These are phyloP conservation scores for Xylaria sp. DNA, from an alignment of 2,329 filamentous ascomycete genomes.

Conservation along the genomic window DNA sequence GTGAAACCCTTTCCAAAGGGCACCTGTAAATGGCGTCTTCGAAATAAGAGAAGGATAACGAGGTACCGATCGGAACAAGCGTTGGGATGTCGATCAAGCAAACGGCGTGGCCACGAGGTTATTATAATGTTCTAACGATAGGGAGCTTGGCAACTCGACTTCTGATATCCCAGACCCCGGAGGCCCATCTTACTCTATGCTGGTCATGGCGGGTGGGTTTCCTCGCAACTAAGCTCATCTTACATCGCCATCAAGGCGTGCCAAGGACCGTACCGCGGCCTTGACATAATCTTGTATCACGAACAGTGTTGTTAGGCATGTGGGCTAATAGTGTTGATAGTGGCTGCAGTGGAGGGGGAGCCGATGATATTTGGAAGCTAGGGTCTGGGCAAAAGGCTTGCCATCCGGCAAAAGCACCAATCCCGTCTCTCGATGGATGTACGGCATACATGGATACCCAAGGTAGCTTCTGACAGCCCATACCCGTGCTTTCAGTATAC, in stretches of 20 bases:
- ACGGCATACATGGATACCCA: slow-evolving; percentile 20
- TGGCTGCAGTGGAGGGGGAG: slow-evolving; percentile 16
- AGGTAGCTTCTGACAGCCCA: slow-evolving; percentile 5
- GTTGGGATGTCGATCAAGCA: slow-evolving; percentile 8
- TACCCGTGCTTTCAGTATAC: slow-evolving; percentile 6
- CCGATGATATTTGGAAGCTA: slow-evolving; percentile 26
- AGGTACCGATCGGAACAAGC: slow-evolving; percentile 9
- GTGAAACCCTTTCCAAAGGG: slow-evolving; percentile 30
- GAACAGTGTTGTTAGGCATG: slow-evolving; percentile 16
- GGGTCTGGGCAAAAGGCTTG: slow-evolving; percentile 32
- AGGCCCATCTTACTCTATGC: slow-evolving; percentile 28
- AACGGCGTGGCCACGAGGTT: slow-evolving; percentile 29
- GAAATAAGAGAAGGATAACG: slow-evolving; percentile 22
- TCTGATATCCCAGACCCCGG: not conserved
- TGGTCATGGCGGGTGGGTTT: slow-evolving; percentile 24
- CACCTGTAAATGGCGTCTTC: slow-evolving; percentile 27
- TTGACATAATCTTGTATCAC: slow-evolving; percentile 32
- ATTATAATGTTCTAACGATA: slow-evolving; percentile 25
- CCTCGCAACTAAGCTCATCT: slow-evolving; percentile 27
- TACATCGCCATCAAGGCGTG: slow-evolving; percentile 10
- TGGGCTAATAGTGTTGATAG: slow-evolving; percentile 16
- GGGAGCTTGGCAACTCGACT: slow-evolving; percentile 12
- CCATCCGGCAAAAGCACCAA: slow-evolving; percentile 35
- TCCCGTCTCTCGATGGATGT: slow-evolving; percentile 12
- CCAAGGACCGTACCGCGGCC: slow-evolving; percentile 27